These are phyloP conservation scores for Rhynchospora tenuis DNA, from an alignment of 176 grass and related monocot genomes.

Conservation along the genomic window DNA sequence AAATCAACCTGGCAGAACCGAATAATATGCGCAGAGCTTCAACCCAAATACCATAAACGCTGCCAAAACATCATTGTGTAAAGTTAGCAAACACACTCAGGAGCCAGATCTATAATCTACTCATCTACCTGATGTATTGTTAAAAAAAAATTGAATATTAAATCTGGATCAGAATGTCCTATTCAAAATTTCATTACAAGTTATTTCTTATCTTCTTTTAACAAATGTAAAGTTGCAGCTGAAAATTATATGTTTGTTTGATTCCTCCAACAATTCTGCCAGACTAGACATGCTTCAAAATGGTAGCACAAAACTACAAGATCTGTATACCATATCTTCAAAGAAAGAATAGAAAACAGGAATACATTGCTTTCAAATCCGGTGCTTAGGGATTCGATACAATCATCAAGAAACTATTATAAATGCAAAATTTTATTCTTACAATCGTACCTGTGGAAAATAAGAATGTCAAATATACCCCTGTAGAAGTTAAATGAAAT, in stretches of 20 bases:
- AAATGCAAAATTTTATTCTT: not conserved
- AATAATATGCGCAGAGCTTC: not conserved
- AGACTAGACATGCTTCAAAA: not conserved
- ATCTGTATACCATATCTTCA: conserved; percentile 6
- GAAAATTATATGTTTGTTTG: not conserved
- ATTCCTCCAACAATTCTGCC: not conserved
- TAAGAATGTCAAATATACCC: not conserved
- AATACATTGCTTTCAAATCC: conserved; percentile 13
- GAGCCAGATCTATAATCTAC: not conserved
- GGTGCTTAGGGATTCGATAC: not conserved
- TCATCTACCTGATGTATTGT: not conserved
- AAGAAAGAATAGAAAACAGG: not conserved
- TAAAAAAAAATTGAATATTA: not conserved
- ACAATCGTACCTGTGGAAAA: not conserved
- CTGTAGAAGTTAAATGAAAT: not conserved
- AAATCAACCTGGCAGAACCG: not conserved
- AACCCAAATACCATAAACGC: not conserved
- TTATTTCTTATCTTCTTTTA: not conserved
- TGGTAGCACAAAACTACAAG: not conserved
- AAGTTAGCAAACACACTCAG: not conserved
- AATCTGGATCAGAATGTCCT: not conserved
- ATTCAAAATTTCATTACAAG: not conserved
- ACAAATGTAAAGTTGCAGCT: not conserved
- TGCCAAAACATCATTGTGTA: not conserved
- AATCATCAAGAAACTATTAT: not conserved